phyloP scores from a whole-genome alignment of 176 grass and related monocot genomes.

The Avena eriantha region DNA sequence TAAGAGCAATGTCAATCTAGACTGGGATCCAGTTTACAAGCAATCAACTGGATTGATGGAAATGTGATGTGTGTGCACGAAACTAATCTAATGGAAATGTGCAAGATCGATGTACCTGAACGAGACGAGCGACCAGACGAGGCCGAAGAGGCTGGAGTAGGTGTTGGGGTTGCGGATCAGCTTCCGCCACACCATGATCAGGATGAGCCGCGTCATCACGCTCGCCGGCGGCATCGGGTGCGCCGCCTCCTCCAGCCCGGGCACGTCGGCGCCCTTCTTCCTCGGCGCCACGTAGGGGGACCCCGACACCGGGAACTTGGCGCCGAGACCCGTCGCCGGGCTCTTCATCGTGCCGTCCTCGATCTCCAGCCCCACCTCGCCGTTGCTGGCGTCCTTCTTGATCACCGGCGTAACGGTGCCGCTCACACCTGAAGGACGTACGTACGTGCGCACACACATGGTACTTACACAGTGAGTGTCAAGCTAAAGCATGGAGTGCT shows the following conservation, averaged over 20 bases:
- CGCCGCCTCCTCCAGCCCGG: slow-evolving; percentile 71
- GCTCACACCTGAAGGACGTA: slow-evolving; percentile 42
- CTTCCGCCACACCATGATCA: slow-evolving; percentile 99
- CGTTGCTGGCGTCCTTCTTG: slow-evolving; percentile 50
- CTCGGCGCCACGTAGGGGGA: slow-evolving; percentile 75
- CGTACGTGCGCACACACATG: not conserved
- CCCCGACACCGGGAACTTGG: slow-evolving; percentile 78
- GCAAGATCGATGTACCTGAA: slow-evolving; percentile 64
- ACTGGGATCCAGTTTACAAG: slow-evolving; percentile 30
- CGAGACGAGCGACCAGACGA: slow-evolving; percentile 88
- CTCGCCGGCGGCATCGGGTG: slow-evolving; percentile 96
- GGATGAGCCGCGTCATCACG: slow-evolving; percentile 97
- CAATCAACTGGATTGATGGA: not conserved
- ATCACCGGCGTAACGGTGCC: slow-evolving; percentile 67
- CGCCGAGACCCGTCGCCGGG: slow-evolving; percentile 39
- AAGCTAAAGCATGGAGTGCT: not conserved
- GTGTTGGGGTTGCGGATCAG: slow-evolving; percentile 99
- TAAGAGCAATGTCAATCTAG: slow-evolving; percentile 30
- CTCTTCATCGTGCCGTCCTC: slow-evolving; percentile 78
- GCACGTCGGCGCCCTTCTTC: slow-evolving; percentile 71
- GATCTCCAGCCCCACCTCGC: slow-evolving; percentile 63
- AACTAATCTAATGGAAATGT: not conserved
- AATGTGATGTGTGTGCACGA: not conserved
- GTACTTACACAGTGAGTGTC: not conserved
- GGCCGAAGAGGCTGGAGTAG: slow-evolving; percentile 94